Base-by-base conservation (phyloP, 371 early-diverging fungal genomes). In the Syncephalis fuscata region DNA sequence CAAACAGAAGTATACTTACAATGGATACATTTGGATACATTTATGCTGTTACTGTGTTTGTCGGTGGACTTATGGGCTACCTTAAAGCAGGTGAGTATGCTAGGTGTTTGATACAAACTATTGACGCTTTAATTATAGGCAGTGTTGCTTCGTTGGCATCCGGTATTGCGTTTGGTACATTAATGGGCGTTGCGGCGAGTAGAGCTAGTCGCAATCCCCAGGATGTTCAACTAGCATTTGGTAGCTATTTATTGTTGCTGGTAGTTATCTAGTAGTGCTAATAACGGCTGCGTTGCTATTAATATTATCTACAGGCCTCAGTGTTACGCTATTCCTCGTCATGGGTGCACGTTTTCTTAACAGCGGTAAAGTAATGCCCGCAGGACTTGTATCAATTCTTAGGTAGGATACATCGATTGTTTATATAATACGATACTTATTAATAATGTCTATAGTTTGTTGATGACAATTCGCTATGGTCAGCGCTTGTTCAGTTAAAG, bases 281-380 rank as follows among this genome's bases (percentile, higher is more conserved):
- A 41, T 43, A 26, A 17, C n/a, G n/a, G n/a, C n/a, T n/a, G 32
- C 32, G 32, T 7, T 32, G 11, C 32, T 32, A 39, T 22, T 17
- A 16, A 45, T 38, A 46, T 10, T 45, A 15, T 54, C 46, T 22
- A 49, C 54, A 58, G 63, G 50, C 3, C 57, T 68, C n/a, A 70
- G 69, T 53, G 23, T 65, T 16, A 39, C 61, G 0, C 55, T 79
- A 14, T 50, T 68, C n/a, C 22, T 65, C 1, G 65, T 73, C 5
- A 79, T 76, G 79, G 76, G 73, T 9, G 40, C 55, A 3, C 71
- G 76, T 20, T 79, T 66, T 48, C 48, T 58, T 38, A 60, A 62
- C 23, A 67, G 67, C 40, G 65, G 65, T 7, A 74, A 73, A 58
- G 65, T 74, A 41, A 76, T 79, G 77, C 75, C 77, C 2, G 76